A percentile compares a stretch with the other conserved stretches of the same genome.
phyloP scores from a whole-genome alignment of 495 filamentous ascomycete genomes.

The Penicillium maclennaniae region DNA sequence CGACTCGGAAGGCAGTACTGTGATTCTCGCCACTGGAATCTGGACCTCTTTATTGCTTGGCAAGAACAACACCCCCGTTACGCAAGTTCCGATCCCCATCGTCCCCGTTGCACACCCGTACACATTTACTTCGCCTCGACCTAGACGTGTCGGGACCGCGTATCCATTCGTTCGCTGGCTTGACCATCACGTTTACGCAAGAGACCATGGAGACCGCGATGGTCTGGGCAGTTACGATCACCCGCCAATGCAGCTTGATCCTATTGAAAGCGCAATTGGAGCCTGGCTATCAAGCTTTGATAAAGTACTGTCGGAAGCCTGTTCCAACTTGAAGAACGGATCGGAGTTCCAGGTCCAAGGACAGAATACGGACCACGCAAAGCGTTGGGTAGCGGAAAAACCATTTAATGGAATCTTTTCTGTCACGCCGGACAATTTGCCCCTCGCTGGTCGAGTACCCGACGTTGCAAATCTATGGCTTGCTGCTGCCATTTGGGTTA shows the following conservation, averaged over 20 bases:
- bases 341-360: constrained; percentile 9
- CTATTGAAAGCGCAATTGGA: constrained; percentile 23
- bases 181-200: constrained; percentile 34
- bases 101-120: constrained; percentile 36
- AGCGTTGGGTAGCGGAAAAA: constrained; percentile 6
- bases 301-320: constrained; percentile 22
- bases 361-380: background rate
- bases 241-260: constrained; percentile 18
- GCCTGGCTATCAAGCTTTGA: constrained; percentile 27
- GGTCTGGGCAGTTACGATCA: constrained; percentile 34
- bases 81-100: constrained; percentile 25
- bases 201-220: constrained; percentile 32
- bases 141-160: constrained; percentile 5
- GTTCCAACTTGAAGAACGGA: constrained; percentile 14
- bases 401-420: constrained; percentile 37
- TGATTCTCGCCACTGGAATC: constrained; percentile 32
- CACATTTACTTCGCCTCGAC: constrained; percentile 23
- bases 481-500: constrained; percentile 35
- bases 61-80: constrained; percentile 4
- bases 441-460: constrained; percentile 27
- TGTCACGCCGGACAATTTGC: constrained; percentile 37
- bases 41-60: constrained; percentile 25
- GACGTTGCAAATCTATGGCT: constrained; percentile 23
- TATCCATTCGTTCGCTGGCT: constrained; percentile 33
- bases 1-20: constrained; percentile 13